These are phyloP conservation scores for Plasmodium ovale DNA, from an alignment of 169 alveolate genomes.

Conservation along the genomic window DNA sequence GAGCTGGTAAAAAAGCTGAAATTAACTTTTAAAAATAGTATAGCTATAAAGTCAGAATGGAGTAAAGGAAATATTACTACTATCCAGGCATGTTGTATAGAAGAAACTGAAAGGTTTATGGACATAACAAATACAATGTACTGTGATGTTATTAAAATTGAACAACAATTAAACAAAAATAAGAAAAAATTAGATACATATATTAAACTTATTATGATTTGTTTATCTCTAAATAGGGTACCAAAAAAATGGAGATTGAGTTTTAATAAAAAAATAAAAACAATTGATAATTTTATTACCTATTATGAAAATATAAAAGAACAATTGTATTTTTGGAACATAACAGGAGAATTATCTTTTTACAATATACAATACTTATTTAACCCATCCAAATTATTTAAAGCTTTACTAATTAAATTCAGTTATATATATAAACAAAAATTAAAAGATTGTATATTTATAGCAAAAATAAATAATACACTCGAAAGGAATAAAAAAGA, in stretches of 20 bases:
- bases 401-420: constrained; percentile 53
- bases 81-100: constrained; percentile 45
- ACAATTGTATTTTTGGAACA: constrained; percentile 73
- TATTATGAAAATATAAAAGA: constrained; percentile 64
- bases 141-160: constrained; percentile 42
- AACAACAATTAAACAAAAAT: constrained; percentile 58
- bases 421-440: constrained; percentile 40
- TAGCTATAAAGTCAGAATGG: constrained; percentile 54
- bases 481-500: constrained; percentile 12
- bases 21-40: constrained; percentile 26
- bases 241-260: constrained; percentile 38
- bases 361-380: constrained; percentile 62
- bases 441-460: constrained; percentile 42
- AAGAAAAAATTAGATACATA: constrained; percentile 32
- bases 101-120: constrained; percentile 54
- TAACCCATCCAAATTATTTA: constrained; percentile 43
- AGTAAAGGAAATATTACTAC: constrained; percentile 33
- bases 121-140: constrained; percentile 35
- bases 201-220: constrained; percentile 36
- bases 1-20: constrained; percentile 62
- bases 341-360: constrained; percentile 58
- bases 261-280: constrained; percentile 67
- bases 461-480: constrained; percentile 15
- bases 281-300: constrained; percentile 30
- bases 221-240: constrained; percentile 29